Conservation (phyloP, 441 rosid species). For the Erysimum pusillum region DNA sequence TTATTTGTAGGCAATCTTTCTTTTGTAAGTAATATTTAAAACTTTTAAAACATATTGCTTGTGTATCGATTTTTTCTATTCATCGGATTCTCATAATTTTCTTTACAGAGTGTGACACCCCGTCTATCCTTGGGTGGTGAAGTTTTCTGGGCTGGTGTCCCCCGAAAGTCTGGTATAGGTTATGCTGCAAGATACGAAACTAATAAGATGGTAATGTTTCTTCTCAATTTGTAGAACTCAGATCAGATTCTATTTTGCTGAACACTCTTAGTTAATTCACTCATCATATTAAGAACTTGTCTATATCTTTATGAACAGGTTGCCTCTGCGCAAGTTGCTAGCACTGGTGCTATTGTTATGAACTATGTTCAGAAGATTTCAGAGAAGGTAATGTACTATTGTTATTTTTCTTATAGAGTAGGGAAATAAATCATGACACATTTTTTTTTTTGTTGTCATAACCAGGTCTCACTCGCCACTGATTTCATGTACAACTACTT, state of each 20-base stretch:
- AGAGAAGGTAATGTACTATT: conserved; percentile 70
- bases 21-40: not conserved
- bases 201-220: conserved; percentile 82
- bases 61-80: conserved; percentile 3
- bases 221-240: not conserved
- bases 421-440: not conserved
- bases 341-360: conserved; percentile 86
- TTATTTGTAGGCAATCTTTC: not conserved
- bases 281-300: conserved; percentile 10
- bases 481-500: conserved; percentile 89
- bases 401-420: not conserved
- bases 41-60: not conserved
- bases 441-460: conserved; percentile 20
- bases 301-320: conserved; percentile 57
- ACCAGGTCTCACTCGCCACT: conserved; percentile 89
- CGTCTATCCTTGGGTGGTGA: conserved; percentile 88
- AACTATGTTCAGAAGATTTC: conserved; percentile 98
- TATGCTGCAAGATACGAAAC: conserved; percentile 94
- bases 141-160: conserved; percentile 97
- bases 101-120: conserved; percentile 78
- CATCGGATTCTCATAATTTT: conserved; percentile 27
- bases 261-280: not conserved
- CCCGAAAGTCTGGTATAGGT: conserved; percentile 92
- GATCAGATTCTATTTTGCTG: not conserved
- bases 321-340: conserved; percentile 91